Evolutionary conservation across 495 filamentous ascomycete species (phyloP).

Genomic region (Tuber indicum): DNA sequence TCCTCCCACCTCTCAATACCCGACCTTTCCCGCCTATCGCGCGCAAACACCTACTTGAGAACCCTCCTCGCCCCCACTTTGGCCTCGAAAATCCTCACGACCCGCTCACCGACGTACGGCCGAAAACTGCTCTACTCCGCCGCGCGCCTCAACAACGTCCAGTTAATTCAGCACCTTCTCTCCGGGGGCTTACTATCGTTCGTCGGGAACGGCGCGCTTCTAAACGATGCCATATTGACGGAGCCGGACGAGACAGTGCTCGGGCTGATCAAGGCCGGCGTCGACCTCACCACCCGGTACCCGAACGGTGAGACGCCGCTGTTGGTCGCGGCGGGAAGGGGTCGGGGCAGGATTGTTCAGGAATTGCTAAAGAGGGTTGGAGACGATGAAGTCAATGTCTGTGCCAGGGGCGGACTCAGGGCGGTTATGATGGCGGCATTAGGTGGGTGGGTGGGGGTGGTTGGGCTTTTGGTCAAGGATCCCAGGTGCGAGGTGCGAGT

Average conservation of each 20-base stretch:
- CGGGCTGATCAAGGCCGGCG: background rate
- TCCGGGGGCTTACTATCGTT: background rate
- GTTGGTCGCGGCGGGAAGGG: background rate
- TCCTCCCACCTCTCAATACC: background rate
- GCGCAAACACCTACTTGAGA: background rate
- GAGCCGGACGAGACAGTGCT: background rate
- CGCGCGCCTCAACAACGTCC: background rate
- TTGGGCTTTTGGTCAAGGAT: background rate
- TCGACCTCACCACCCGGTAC: background rate
- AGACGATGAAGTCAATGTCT: background rate
- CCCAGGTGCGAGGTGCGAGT: background rate
- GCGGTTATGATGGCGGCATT: background rate
- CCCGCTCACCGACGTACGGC: background rate
- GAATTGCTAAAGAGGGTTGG: background rate
- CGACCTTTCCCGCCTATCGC: slow-evolving; percentile 1
- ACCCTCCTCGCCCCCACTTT: background rate
- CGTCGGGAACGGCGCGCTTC: background rate
- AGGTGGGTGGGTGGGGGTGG: background rate
- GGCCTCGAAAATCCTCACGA: background rate
- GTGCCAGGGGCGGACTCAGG: background rate
- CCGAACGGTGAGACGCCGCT: background rate
- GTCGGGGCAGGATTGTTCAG: background rate
- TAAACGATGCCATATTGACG: background rate
- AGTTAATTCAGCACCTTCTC: background rate
- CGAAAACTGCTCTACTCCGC: background rate